Evolutionary conservation across 169 alveolate species (phyloP).

Genomic region (Miamiensis avidus): DNA sequence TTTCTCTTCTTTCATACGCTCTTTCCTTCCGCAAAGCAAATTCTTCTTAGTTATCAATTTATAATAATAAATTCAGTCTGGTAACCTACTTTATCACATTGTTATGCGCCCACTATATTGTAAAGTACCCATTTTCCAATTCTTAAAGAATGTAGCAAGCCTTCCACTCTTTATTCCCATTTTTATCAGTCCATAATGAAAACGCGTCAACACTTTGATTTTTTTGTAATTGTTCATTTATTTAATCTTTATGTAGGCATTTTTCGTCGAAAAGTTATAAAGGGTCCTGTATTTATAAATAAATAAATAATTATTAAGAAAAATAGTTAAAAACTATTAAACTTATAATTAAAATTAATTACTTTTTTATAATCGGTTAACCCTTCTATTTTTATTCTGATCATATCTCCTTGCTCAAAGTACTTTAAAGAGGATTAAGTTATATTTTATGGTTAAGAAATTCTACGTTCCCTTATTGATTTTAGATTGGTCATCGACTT

Average conservation of each 20-base stretch:
- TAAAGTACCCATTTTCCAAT: background rate
- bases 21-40: background rate
- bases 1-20: background rate
- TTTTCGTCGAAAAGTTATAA: no score
- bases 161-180: background rate
- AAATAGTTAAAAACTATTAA: no score
- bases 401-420: background rate
- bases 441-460: no score
- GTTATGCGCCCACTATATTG: background rate
- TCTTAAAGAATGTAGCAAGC: background rate
- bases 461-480: no score
- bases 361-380: background rate
- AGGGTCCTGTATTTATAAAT: background rate
- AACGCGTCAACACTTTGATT: background rate
- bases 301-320: no score
- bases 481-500: no score
- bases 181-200: background rate
- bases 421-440: background rate
- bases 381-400: background rate
- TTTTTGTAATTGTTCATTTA: no score
- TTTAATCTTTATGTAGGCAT: no score
- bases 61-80: background rate
- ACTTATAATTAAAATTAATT: no score
- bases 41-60: background rate
- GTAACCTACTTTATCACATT: background rate